Percentiles rank a stretch among this genome's conserved stretches.
Conservation (phyloP, 768 basidiomycete species). For the Termitomyces sp. region DNA sequence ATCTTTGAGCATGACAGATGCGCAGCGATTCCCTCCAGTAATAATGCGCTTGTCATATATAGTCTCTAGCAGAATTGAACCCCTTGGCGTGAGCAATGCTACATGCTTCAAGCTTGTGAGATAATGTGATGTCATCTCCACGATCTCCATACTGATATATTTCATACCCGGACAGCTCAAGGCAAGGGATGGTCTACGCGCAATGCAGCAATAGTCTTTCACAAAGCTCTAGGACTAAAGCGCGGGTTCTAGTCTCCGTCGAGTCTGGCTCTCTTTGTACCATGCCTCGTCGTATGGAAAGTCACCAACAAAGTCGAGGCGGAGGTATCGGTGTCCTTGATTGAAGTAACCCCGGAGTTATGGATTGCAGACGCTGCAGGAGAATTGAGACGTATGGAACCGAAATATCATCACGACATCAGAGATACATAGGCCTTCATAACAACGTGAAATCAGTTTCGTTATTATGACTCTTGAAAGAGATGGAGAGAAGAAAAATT, state of each 20-base stretch:
- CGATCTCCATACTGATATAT: neutral
- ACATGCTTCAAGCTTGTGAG: constrained; percentile 1
- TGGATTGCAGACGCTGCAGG: neutral
- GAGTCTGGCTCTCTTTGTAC: neutral
- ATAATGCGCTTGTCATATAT: neutral
- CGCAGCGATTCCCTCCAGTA: neutral
- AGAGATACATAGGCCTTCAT: neutral
- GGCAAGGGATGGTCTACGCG: neutral
- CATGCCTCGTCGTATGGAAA: neutral
- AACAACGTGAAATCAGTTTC: neutral
- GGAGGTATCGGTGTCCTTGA: neutral
- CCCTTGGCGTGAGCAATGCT: neutral
- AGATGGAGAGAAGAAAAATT: neutral
- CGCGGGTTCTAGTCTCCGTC: neutral
- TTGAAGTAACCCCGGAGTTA: neutral
- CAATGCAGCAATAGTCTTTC: constrained; percentile 2
- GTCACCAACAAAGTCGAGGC: neutral
- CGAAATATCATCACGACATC: constrained; percentile 1
- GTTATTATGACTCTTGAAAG: neutral
- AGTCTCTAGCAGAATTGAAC: neutral
- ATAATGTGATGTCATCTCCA: constrained; percentile 1
- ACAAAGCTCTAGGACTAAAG: neutral
- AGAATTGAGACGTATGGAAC: neutral
- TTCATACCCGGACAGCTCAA: neutral
- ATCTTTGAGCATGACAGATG: neutral